phyloP scores from a whole-genome alignment of 495 filamentous ascomycete genomes.

The Lophium mytilinum region DNA sequence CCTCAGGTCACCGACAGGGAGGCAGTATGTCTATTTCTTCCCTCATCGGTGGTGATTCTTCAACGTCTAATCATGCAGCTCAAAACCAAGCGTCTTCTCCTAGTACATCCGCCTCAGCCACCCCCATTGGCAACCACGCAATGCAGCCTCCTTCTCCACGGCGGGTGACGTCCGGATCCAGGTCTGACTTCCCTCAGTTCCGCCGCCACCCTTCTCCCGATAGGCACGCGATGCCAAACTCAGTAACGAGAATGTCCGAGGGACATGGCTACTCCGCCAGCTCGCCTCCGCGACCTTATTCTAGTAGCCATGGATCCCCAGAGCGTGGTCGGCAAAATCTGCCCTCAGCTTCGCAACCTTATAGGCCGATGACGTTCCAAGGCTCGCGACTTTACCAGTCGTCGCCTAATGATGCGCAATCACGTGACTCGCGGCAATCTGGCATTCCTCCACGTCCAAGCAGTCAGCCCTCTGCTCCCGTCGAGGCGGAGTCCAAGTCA shows the following conservation, averaged over 20 bases:
- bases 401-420: slow-evolving; percentile 15
- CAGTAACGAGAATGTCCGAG: slow-evolving; percentile 11
- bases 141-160: slow-evolving; percentile 36
- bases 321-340: slow-evolving; percentile 18
- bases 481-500: slow-evolving; percentile 3
- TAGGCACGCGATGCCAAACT: slow-evolving; percentile 12
- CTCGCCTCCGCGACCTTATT: slow-evolving; percentile 17
- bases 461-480: slow-evolving; percentile 22
- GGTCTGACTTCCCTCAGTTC: slow-evolving; percentile 21
- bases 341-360: slow-evolving; percentile 12
- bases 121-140: slow-evolving; percentile 15
- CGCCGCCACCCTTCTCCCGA: slow-evolving; percentile 21
- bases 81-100: slow-evolving; percentile 22
- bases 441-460: slow-evolving; percentile 26
- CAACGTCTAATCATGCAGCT: slow-evolving; percentile 7
- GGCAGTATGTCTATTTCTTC: slow-evolving; percentile 96
- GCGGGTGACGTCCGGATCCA: slow-evolving; percentile 15
- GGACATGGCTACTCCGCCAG: slow-evolving; percentile 9
- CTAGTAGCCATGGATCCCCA: slow-evolving; percentile 21
- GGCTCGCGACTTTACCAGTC: slow-evolving; percentile 18
- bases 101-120: slow-evolving; percentile 6
- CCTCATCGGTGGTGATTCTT: slow-evolving; percentile 56
- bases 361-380: slow-evolving; percentile 22
- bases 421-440: slow-evolving; percentile 11
- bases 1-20: slow-evolving; percentile 46